phyloP scores from a whole-genome alignment of 2,329 filamentous ascomycete genomes.

The Blumeriella jaapii region DNA sequence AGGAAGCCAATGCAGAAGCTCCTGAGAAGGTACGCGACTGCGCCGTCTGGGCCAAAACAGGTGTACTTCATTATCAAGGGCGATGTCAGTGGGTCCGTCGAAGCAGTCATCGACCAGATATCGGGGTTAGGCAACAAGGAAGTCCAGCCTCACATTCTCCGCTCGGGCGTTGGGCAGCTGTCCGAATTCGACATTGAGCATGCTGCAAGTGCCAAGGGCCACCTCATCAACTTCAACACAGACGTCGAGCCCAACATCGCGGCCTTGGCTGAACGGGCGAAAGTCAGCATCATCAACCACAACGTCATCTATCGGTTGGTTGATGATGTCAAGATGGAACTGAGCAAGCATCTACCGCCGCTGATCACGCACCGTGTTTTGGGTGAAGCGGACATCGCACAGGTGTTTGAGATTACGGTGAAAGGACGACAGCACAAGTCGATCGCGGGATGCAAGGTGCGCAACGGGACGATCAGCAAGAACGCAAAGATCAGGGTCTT shows the following conservation, averaged over 20 bases:
- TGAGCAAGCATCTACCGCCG: slow-evolving; percentile 61
- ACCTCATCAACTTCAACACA: slow-evolving; percentile 81
- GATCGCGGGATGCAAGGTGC: slow-evolving; percentile 79
- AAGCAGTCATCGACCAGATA: slow-evolving; percentile 74
- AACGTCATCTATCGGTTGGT: slow-evolving; percentile 76
- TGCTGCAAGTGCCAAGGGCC: slow-evolving; percentile 62
- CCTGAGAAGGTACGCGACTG: slow-evolving; percentile 23
- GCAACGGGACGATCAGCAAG: slow-evolving; percentile 63
- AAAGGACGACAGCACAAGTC: slow-evolving; percentile 58
- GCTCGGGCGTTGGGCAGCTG: slow-evolving; percentile 65
- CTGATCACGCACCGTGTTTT: slow-evolving; percentile 57
- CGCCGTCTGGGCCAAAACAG: slow-evolving; percentile 35
- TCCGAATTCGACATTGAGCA: slow-evolving; percentile 83
- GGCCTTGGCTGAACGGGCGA: slow-evolving; percentile 55
- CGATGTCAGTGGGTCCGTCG: slow-evolving; percentile 87
- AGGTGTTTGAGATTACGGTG: slow-evolving; percentile 75
- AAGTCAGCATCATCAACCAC: slow-evolving; percentile 71
- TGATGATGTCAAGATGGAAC: slow-evolving; percentile 56
- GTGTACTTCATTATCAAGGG: slow-evolving; percentile 83
- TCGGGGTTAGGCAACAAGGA: slow-evolving; percentile 74
- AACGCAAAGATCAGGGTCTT: slow-evolving; percentile 59
- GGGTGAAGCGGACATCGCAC: slow-evolving; percentile 77
- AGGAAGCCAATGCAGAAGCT: slow-evolving; percentile 18
- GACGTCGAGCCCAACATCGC: slow-evolving; percentile 54
- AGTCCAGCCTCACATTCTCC: slow-evolving; percentile 64